phyloP scores from a whole-genome alignment of 2,329 filamentous ascomycete genomes.

The Fusarium staphyleae region DNA sequence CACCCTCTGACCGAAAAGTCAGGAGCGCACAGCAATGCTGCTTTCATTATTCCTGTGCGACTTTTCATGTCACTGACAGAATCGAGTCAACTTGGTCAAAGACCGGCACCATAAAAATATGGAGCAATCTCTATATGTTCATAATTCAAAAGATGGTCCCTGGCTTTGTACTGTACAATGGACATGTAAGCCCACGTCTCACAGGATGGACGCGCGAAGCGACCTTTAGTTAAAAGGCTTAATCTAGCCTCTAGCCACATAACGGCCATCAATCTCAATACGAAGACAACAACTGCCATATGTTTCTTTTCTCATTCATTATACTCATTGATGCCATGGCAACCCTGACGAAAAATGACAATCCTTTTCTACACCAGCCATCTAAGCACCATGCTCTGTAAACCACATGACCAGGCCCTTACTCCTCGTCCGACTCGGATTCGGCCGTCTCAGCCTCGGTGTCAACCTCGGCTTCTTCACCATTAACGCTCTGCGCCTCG shows the following conservation, averaged over 20 bases:
- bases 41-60: constrained; percentile 24
- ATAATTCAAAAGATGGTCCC: too few relatives aligned
- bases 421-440: constrained; percentile 40
- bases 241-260: neutral
- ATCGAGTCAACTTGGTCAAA: too few relatives aligned
- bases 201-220: neutral
- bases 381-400: constrained; percentile 39
- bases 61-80: too few relatives aligned
- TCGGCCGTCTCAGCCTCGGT: constrained; percentile 37
- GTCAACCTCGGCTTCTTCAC: constrained; percentile 31
- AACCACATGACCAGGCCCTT: constrained; percentile 33
- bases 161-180: too few relatives aligned
- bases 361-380: constrained; percentile 43
- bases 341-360: constrained; percentile 41
- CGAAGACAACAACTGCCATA: constrained; percentile 6
- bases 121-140: too few relatives aligned
- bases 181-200: neutral
- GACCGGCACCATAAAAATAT: too few relatives aligned
- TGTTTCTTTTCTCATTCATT: constrained; percentile 43
- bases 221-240: neutral
- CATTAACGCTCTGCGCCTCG: constrained; percentile 29
- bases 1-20: constrained; percentile 19
- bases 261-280: neutral
- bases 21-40: constrained; percentile 34
- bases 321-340: constrained; percentile 44